Conservation (phyloP, 345 rosid genomes). For the Isatis tinctoria region DNA sequence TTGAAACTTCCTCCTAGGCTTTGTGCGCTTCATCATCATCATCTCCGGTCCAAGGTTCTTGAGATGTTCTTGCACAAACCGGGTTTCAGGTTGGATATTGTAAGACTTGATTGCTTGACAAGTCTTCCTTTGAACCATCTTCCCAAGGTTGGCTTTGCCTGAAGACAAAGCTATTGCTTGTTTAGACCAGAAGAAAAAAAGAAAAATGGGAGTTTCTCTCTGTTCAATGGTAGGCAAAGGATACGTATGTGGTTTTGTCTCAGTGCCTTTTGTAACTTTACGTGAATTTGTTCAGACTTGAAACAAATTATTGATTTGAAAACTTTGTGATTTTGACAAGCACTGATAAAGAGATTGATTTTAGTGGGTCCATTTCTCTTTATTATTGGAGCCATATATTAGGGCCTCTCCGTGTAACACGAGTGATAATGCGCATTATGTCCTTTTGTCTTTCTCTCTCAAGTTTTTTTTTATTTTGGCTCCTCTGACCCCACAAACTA, state of each 20-base stretch:
- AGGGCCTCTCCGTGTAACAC: slow-evolving; percentile 3
- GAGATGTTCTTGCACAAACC: slow-evolving; percentile 42
- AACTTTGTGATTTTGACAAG: slow-evolving; percentile 17
- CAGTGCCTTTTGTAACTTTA: slow-evolving; percentile 30
- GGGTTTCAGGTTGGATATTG: slow-evolving; percentile 43
- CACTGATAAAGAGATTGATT: slow-evolving; percentile 24
- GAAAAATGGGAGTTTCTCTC: neutral
- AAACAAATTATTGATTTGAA: slow-evolving; percentile 29
- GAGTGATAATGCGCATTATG: slow-evolving; percentile 25
- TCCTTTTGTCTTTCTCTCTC: slow-evolving; percentile 12
- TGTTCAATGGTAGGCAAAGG: slow-evolving; percentile 19
- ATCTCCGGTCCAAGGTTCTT: slow-evolving; percentile 62
- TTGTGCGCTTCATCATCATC: slow-evolving; percentile 80
- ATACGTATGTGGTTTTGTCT: slow-evolving; percentile 31
- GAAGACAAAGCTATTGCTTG: slow-evolving; percentile 32
- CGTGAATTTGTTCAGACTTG: slow-evolving; percentile 13
- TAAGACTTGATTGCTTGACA: slow-evolving; percentile 53
- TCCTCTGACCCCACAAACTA: slow-evolving; percentile 11
- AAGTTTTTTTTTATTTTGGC: neutral
- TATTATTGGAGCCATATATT: slow-evolving; percentile 10
- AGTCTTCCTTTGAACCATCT: slow-evolving; percentile 82
- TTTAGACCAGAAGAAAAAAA: slow-evolving; percentile 3
- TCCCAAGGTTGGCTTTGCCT: slow-evolving; percentile 23
- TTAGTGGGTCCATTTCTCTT: slow-evolving; percentile 8
- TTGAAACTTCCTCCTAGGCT: slow-evolving; percentile 49